Evolutionary conservation across 2,329 filamentous ascomycete species (phyloP).

Genomic region (Scortechinia acanthostroma): DNA sequence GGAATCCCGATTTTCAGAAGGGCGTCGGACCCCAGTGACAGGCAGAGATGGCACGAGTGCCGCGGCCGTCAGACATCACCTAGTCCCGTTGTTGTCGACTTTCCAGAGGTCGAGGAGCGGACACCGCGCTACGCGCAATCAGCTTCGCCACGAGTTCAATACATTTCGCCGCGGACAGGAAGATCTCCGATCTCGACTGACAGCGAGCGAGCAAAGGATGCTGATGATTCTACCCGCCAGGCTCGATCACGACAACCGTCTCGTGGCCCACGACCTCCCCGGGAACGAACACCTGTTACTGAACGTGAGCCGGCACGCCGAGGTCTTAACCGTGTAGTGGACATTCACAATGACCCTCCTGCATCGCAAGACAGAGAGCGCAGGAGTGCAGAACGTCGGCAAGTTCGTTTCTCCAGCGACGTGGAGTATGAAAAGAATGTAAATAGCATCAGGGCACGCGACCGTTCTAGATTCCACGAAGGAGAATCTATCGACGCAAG

Average conservation of each 20-base stretch:
- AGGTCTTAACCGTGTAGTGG: conserved; percentile 7
- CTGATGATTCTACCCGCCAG: not conserved
- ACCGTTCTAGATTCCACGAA: too few relatives aligned
- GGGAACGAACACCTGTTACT: conserved; percentile 10
- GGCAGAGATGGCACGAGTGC: not conserved
- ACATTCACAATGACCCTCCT: not conserved
- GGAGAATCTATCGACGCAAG: too few relatives aligned
- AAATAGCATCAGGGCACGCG: too few relatives aligned
- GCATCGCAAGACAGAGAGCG: too few relatives aligned
- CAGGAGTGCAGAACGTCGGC: conserved; percentile 4
- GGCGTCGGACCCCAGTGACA: not conserved
- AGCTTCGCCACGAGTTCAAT: too few relatives aligned
- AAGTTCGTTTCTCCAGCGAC: conserved; percentile 10
- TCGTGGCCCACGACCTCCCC: conserved; percentile 6
- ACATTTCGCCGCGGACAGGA: too few relatives aligned
- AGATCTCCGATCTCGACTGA: not conserved
- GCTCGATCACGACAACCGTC: conserved; percentile 3
- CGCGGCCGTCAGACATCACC: not conserved
- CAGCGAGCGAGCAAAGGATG: not conserved
- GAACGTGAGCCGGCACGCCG: conserved; percentile 9
- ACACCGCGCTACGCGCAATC: not conserved
- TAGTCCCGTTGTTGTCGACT: not conserved
- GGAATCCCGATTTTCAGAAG: not conserved
- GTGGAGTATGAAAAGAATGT: conserved; percentile 7
- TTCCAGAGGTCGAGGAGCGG: not conserved